Percentiles rank a stretch among this genome's conserved stretches.
Evolutionary conservation across 2,329 filamentous ascomycete species (phyloP).

Genomic region (Aspergillus viridinutans): DNA sequence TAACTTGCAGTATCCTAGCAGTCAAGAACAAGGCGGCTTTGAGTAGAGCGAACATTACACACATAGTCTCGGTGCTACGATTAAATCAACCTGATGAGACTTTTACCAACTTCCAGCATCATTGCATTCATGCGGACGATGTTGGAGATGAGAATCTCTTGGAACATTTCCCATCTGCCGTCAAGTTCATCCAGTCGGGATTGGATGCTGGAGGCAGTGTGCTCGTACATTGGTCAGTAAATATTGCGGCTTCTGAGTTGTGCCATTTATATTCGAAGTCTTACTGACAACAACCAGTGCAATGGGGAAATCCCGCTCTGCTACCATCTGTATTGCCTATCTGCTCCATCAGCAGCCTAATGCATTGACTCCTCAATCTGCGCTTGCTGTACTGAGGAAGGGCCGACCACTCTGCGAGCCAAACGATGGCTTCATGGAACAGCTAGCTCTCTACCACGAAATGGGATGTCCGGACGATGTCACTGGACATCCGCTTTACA

Average conservation of each 20-base stretch:
- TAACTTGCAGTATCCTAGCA: slow-evolving; percentile 65
- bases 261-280: slow-evolving; percentile 6
- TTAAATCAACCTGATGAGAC: slow-evolving; percentile 54
- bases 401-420: slow-evolving; percentile 77
- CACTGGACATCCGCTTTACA: slow-evolving; percentile 70
- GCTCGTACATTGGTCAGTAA: slow-evolving; percentile 64
- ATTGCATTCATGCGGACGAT: slow-evolving; percentile 83
- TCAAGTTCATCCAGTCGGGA: slow-evolving; percentile 77
- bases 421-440: slow-evolving; percentile 85
- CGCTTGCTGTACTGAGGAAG: slow-evolving; percentile 65
- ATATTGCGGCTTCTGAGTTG: slow-evolving; percentile 14
- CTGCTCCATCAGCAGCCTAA: slow-evolving; percentile 62
- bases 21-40: slow-evolving; percentile 69
- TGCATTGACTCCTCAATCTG: slow-evolving; percentile 57
- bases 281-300: slow-evolving; percentile 55
- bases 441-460: slow-evolving; percentile 79
- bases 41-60: slow-evolving; percentile 71
- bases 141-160: slow-evolving; percentile 84
- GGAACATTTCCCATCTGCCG: slow-evolving; percentile 70
- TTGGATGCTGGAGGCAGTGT: slow-evolving; percentile 59
- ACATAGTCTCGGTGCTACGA: slow-evolving; percentile 79
- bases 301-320: slow-evolving; percentile 93
- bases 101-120: slow-evolving; percentile 64
- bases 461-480: slow-evolving; percentile 75
- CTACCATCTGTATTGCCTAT: slow-evolving; percentile 78